Evolutionary conservation across 805 yeast genomes (phyloP), one percentile per base, ranked within the genome.

Genomic region (Candida manassasensis): DNA sequence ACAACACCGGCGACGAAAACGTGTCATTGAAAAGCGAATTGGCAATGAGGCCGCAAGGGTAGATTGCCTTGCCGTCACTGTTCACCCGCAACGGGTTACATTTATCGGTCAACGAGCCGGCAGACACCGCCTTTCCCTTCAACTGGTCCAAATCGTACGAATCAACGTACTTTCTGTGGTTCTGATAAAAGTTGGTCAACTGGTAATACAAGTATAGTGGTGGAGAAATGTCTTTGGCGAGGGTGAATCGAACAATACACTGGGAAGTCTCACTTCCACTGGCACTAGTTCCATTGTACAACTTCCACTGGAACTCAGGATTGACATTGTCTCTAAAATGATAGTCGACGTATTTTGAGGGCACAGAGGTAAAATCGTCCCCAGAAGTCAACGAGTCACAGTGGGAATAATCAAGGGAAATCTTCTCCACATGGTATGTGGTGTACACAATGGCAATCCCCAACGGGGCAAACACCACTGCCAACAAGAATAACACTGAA

Each of bases 1-100:
- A 63, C 16, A 69, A 63, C 3, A 54, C 53, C 2, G 81, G 82
- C 12, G 68, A 61, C 6, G 75, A 63, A 52, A 85, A 81, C 3
- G 96, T 77, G 53, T 90, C 98, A 59, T 90, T 90, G 70, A 93
- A 90, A 58, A 75, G 60, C 0, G 97, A 86, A 61, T 90, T 90
- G 35, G 97, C 95, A 44, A 90, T 87, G 34, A 90, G 71, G 1
- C 98, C 98, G 64, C 97, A 93, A 12, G 98, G 98, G 56, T 90
- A 90, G 42, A 72, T 53, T 11, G 69, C 52, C 44, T 72, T 75
- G 15, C 44, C 54, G 29, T 63, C 67, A 37, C 73, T 74, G 3
- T 40, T 39, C 19, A 67, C 69, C 33, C 44, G 52, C 39, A 63
- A 44, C 0, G 73, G 72, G 31, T 53, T 49, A 43, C 73, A 67